These are phyloP conservation scores for Chaetomium sp. DNA, from an alignment of 2,329 filamentous ascomycete species.

Conservation along the genomic window DNA sequence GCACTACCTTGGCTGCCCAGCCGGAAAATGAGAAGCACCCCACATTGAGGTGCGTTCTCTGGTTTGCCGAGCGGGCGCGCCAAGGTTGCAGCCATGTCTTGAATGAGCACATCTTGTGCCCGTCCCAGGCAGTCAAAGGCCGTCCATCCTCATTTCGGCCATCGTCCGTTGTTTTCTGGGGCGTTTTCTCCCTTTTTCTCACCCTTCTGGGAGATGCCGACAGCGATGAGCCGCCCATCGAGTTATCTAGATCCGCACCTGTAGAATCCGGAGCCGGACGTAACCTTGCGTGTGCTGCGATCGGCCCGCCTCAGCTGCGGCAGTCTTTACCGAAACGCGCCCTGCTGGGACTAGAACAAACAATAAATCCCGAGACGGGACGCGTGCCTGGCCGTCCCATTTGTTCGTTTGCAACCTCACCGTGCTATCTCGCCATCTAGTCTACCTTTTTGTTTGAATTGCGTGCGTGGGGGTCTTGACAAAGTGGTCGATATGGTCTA, in stretches of 20 bases:
- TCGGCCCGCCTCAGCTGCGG: neutral
- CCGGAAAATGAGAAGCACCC: too few species aligned
- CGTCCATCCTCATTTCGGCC: conserved; percentile 4
- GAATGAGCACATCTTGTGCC: neutral
- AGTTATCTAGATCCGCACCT: neutral
- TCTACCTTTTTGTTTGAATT: neutral
- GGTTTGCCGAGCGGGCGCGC: too few species aligned
- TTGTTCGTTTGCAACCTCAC: neutral
- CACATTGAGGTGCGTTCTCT: too few species aligned
- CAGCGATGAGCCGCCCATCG: neutral
- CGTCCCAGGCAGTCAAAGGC: too few species aligned
- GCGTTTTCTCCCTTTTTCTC: too few species aligned
- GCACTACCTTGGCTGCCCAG: too few species aligned
- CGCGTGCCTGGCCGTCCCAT: too few species aligned
- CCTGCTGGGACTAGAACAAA: neutral
- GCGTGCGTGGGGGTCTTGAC: neutral
- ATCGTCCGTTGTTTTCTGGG: too few species aligned
- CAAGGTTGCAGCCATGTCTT: conserved; percentile 3
- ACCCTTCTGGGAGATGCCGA: too few species aligned
- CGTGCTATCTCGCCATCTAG: neutral
- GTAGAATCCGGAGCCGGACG: neutral
- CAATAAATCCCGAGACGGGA: neutral
- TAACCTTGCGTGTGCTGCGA: neutral
- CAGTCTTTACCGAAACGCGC: neutral
- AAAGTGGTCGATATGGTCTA: conserved; percentile 17